Conservation (phyloP, 345 rosid genomes). For the Eucalyptus melliodora region DNA sequence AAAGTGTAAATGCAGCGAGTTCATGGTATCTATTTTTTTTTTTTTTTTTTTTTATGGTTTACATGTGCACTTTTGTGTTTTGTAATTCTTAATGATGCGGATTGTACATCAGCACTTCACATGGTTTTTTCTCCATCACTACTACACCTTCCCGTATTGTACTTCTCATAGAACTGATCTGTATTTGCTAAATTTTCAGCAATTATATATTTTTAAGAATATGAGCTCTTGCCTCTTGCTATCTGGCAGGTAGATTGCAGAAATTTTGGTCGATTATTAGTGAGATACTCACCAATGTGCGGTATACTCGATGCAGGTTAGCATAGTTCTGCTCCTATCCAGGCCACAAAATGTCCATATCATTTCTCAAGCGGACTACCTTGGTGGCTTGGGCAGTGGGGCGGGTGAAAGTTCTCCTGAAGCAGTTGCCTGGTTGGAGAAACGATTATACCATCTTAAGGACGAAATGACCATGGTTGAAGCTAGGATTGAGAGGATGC, state of each 20-base stretch:
- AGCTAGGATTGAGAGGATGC: slow-evolving; percentile 65
- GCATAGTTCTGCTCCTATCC: slow-evolving; percentile 56
- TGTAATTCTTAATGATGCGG: not conserved
- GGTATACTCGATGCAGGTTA: slow-evolving; percentile 30
- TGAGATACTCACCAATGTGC: not conserved
- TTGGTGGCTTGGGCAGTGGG: slow-evolving; percentile 7
- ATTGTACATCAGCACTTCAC: not conserved
- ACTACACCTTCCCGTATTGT: not conserved
- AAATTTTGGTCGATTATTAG: not conserved
- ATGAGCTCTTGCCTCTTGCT: not conserved
- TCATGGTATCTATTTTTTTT: not conserved
- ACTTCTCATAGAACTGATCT: not conserved
- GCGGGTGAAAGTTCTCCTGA: slow-evolving; percentile 20
- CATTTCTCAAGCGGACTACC: slow-evolving; percentile 16
- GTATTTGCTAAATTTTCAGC: not conserved
- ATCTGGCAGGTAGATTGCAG: not conserved
- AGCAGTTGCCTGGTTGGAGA: slow-evolving; percentile 57
- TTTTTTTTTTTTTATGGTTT: not conserved
- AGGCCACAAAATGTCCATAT: slow-evolving; percentile 43
- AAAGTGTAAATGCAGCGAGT: not conserved
- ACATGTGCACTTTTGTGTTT: not conserved
- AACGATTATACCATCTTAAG: slow-evolving; percentile 57
- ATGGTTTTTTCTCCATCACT: not conserved
- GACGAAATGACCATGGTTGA: slow-evolving; percentile 74
- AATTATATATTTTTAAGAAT: not conserved